Base-by-base conservation (phyloP, 148 eudicot genomes). In the Heliosperma pusillum region DNA sequence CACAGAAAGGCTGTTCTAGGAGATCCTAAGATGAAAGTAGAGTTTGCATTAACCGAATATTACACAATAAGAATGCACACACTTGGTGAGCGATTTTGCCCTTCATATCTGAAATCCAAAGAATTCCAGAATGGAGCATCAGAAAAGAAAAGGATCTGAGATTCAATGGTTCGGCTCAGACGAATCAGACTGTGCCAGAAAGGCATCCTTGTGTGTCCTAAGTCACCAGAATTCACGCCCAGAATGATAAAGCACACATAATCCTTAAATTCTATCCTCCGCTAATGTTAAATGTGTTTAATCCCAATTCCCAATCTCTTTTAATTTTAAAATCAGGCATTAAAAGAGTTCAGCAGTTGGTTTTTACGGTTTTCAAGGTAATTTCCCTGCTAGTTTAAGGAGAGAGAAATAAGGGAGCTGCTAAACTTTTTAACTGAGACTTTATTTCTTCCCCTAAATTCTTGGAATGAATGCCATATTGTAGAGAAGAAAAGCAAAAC, bases 41-140 rank as follows among this genome's bases (percentile, higher is more conserved):
- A 21, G 22, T 33, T 36, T n/a, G 19, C 25, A n/a, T 40, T 36
- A 66, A 9, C 47, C 25, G 25, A 66, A 19, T 36, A 21, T 29
- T 30, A 64, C 42, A 30, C 20, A 5, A 61, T 61, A 61, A 12
- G 44, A 64, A 27, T 15, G 55, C 55, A 50, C 55, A 50, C 17
- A 16, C 55, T 29, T 36, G 17, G 52, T 36, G 50, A 36, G 45
- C 10, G n/a, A 33, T 1, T 40, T 66, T 66, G 19, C 50, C 42
- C n/a, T 19, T 66, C 50, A 19, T 29, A 66, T 66, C 19, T 15
- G 55, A n/a, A 64, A 64, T 27, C 65, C 29, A 60, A 60, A 16
- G 68, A 29, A 64, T 64, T 64, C n/a, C 21, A 29, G 68, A 64
- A 6, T 16, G 42, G n/a, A 30, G 68, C 68, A 29, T 64, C 9